Base-by-base conservation (phyloP, 208 protist genomes). In the Phytomonas sp. region DNA sequence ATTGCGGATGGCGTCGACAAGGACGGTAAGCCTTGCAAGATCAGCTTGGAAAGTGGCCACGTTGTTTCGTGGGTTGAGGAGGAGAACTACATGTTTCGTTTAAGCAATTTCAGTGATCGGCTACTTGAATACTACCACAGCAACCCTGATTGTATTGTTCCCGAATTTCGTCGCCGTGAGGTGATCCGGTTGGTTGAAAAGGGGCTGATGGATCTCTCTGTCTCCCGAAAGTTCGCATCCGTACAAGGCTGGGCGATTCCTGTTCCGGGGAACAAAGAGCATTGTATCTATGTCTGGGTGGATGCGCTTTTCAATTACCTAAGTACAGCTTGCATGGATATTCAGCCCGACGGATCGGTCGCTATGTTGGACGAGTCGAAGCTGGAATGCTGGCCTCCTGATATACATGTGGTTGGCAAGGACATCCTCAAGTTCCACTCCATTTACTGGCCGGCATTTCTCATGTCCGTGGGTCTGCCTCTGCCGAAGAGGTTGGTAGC, bases 251-350 rank as follows among this genome's bases (percentile, higher is more conserved):
- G 99, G 99, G 98, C 97, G 45, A 98, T 99, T 36, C 92, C 88
- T 0, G 96, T 99, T n/a, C 98, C 98, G 8, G 77, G 86, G 32
- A 97, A 98, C 72, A 81, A 94, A 31, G 66, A 87, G 61, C 97
- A 99, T 75, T 95, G 92, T 66, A 98, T 99, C 71, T 99, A 99
- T 82, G 99, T 99, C 19, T 99, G 99, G 99, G 89, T 99, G 0
- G 99, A 99, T 78, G 99, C 99, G 0, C 88, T 99, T 1, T 97
- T 95, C 45, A 99, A 99, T 83, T 99, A 99, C 82, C 88, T 99
- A 49, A 99, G 98, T 11, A 92, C 75, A n/a, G 70, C 90, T 59
- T 80, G 72, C 37, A 78, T 80, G 37, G 71, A 74, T 19, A 63
- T 83, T 37, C 73, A 76, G 63, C 72, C 67, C 33, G 74, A 87